These are phyloP conservation scores for Mycena indigotica DNA, from an alignment of 768 basidiomycete genomes.

Conservation along the genomic window DNA sequence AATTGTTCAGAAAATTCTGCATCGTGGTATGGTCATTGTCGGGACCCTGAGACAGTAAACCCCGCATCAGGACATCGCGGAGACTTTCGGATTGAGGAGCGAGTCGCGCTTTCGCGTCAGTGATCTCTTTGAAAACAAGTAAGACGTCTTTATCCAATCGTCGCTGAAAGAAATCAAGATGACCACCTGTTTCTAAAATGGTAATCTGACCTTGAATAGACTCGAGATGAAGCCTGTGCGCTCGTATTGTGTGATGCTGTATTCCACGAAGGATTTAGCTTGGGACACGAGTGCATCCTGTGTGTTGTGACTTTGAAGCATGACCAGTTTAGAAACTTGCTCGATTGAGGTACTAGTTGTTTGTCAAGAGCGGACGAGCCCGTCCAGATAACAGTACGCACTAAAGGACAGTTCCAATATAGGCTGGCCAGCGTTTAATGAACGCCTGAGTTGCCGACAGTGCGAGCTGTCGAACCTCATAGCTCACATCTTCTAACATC, in stretches of 20 bases:
- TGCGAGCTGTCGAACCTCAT: constrained; percentile 68
- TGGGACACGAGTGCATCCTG: constrained; percentile 64
- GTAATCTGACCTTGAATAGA: constrained; percentile 54
- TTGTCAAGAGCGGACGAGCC: background rate
- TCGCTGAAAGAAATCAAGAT: constrained; percentile 39
- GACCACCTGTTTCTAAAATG: background rate
- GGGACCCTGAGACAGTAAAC: constrained; percentile 48
- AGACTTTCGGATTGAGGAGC: constrained; percentile 34
- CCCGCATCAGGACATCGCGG: constrained; percentile 57
- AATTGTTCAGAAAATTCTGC: constrained; percentile 58
- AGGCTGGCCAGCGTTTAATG: constrained; percentile 58
- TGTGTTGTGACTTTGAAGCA: constrained; percentile 46
- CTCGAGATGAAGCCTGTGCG: constrained; percentile 58
- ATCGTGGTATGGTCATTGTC: constrained; percentile 55
- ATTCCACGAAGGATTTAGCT: constrained; percentile 56
- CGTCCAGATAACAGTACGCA: constrained; percentile 32
- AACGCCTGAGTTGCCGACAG: constrained; percentile 64
- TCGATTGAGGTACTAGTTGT: constrained; percentile 54
- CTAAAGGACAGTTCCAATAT: constrained; percentile 58
- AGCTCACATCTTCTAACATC: constrained; percentile 55
- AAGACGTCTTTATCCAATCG: constrained; percentile 52
- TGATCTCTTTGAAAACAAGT: constrained; percentile 50
- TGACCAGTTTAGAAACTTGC: constrained; percentile 48
- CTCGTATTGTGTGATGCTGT: constrained; percentile 54
- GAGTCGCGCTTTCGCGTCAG: constrained; percentile 39